Evolutionary conservation across 1,284 basidiomycete species (phyloP).

Genomic region (Abortiporus biennis): DNA sequence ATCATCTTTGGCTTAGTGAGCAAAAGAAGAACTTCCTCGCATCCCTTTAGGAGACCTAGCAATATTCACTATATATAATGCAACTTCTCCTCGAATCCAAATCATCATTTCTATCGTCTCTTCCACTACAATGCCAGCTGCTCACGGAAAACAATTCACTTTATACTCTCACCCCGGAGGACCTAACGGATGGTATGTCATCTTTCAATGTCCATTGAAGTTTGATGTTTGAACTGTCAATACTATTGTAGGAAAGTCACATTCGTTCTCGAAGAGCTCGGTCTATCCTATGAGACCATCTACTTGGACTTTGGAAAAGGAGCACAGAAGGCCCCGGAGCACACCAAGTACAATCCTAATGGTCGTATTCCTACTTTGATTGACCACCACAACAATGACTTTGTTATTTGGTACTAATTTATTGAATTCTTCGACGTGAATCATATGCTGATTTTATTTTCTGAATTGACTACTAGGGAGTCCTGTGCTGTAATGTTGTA

Average conservation of each 20-base stretch:
- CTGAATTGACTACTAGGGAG: too few relatives aligned
- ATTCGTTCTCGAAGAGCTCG: conserved; percentile 24
- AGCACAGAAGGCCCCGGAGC: conserved; percentile 20
- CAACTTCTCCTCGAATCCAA: too few relatives aligned
- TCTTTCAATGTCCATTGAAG: too few relatives aligned
- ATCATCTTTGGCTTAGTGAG: too few relatives aligned
- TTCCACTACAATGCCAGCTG: too few relatives aligned
- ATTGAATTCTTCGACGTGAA: too few relatives aligned
- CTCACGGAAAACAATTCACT: conserved; percentile 16
- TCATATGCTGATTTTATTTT: too few relatives aligned
- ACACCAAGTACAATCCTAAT: conserved; percentile 23
- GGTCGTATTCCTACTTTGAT: conserved; percentile 28
- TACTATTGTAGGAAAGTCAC: conserved; percentile 24
- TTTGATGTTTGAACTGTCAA: too few relatives aligned
- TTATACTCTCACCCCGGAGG: conserved; percentile 15
- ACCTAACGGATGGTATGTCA: conserved; percentile 10
- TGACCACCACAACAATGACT: conserved; percentile 28
- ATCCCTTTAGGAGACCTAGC: too few relatives aligned
- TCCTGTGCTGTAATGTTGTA: conserved; percentile 28
- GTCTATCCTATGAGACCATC: conserved; percentile 23
- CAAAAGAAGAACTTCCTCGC: too few relatives aligned
- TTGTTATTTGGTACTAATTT: conserved; percentile 17
- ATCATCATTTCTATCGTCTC: too few relatives aligned
- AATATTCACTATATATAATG: too few relatives aligned
- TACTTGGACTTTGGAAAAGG: conserved; percentile 24